Percentiles rank a stretch among this genome's conserved stretches.
Conservation (phyloP, 352 stramenopile genomes). For the Blastocystis sp. region DNA sequence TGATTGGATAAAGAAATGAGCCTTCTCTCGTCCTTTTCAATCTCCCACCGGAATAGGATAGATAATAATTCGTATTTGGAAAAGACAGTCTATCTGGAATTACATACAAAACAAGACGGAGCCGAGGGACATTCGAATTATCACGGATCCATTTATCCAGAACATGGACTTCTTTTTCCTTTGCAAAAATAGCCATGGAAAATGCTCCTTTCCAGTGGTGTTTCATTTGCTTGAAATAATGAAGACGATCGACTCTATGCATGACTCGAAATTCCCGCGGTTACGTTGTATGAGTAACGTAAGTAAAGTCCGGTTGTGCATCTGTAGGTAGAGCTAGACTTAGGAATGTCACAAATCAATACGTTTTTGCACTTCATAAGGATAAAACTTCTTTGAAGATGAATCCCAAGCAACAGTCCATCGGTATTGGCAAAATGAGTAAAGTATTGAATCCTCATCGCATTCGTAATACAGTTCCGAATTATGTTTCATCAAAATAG, state of each 20-base stretch:
- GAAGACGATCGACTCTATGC: conserved; percentile 25
- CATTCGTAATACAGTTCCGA: neutral
- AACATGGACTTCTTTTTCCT: neutral
- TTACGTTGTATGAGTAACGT: neutral
- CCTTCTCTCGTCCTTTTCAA: neutral
- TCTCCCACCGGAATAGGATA: neutral
- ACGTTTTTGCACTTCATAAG: neutral
- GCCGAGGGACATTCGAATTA: neutral
- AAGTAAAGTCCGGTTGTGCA: neutral
- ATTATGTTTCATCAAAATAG: neutral
- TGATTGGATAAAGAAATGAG: conserved; percentile 36
- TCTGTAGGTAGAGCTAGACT: neutral
- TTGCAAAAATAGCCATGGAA: neutral
- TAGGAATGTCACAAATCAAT: neutral
- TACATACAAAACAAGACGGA: conserved; percentile 8
- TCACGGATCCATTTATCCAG: neutral
- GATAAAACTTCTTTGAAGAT: neutral
- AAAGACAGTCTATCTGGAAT: neutral
- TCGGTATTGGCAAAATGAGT: conserved; percentile 2
- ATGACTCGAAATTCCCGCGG: neutral
- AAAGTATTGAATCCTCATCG: neutral
- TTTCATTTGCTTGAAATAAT: neutral
- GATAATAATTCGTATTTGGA: neutral
- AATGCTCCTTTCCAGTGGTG: conserved; percentile 16
- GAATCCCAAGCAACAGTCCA: conserved; percentile 11